Base-by-base conservation (phyloP, 2,329 filamentous ascomycete genomes). In the Coniochaeta sp. region DNA sequence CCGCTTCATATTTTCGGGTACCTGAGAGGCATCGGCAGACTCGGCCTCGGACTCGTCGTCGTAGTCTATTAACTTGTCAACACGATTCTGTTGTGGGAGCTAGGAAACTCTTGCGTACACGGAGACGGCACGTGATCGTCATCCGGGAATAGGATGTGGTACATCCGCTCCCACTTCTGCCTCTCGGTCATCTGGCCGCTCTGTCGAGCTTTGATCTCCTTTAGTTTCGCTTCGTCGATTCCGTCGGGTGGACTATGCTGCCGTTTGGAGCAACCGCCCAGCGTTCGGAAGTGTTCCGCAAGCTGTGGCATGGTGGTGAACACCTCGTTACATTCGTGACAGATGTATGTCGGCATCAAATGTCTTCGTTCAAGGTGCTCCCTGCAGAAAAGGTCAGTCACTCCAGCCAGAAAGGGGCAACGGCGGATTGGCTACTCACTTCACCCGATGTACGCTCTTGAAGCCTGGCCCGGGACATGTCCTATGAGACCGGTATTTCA, bases 201-300 rank as follows among this genome's bases (percentile, higher is more conserved):
- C 57, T 65, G 63, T 24, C 68, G 62, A 9, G 58, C 58, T 6
- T 61, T 62, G 5, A 69, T 58, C 55, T 59, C 59, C 22, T 66
- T 67, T 62, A 68, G 65, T 57, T 69, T 65, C 17, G 82, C 70
- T 32, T 79, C 75, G 47, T 82, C 75, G 65, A 77, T 77, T 0
- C 77, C 76, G 44, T 76, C 76, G 1, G 71, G 69, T 47, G 79
- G 74, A n/a, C 73, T 71, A 16, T 70, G 68, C 26, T 84, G 71
- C 30, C 75, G 72, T n/a, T 74, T 65, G 12, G 80, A 80, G 62
- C 78, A 81, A 26, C 64, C 58, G 10, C 55, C 60, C 7, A 64
- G 57, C 3, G 63, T 58, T 4, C 69, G 64, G 52, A 68, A 66
- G 59, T 71, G 70, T 1, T 55, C 38, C 5, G 66, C 59, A 38